Evolutionary conservation across 2,329 filamentous ascomycete species (phyloP).

Genomic region (Aureobasidium sp.): DNA sequence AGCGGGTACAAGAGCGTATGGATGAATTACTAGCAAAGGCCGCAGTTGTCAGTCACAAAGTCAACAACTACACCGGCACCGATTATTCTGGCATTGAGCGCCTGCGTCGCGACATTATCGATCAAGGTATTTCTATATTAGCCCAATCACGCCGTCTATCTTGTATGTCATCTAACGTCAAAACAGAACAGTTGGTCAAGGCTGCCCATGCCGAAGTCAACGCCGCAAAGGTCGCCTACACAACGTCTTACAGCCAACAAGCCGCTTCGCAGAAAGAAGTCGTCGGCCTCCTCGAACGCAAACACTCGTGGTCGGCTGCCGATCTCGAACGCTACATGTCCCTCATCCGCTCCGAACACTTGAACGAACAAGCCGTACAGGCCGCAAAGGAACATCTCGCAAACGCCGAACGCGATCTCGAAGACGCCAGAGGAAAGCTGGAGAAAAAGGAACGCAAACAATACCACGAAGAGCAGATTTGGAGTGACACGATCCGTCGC

Average conservation of each 20-base stretch:
- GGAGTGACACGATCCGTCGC: slow-evolving; percentile 92
- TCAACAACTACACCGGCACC: slow-evolving; percentile 87
- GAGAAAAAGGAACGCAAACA: slow-evolving; percentile 77
- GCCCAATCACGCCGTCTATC: neutral
- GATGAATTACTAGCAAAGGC: slow-evolving; percentile 81
- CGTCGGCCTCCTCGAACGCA: slow-evolving; percentile 83
- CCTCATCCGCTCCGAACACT: slow-evolving; percentile 84
- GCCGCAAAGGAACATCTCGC: slow-evolving; percentile 63
- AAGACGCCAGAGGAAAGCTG: slow-evolving; percentile 65
- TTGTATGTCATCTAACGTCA: slow-evolving; percentile 6
- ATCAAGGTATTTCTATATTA: slow-evolving; percentile 42
- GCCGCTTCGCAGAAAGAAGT: slow-evolving; percentile 91
- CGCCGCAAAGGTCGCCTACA: slow-evolving; percentile 64
- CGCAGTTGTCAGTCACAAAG: slow-evolving; percentile 72
- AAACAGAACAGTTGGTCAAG: slow-evolving; percentile 50
- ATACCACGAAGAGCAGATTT: slow-evolving; percentile 98
- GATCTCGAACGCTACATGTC: slow-evolving; percentile 93
- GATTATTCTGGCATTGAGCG: slow-evolving; percentile 80
- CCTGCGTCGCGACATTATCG: slow-evolving; percentile 68
- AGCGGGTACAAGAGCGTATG: slow-evolving; percentile 65
- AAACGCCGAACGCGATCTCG: slow-evolving; percentile 68
- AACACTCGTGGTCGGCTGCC: slow-evolving; percentile 77
- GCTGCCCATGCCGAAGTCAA: slow-evolving; percentile 54
- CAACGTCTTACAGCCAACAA: slow-evolving; percentile 72
- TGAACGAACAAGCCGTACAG: slow-evolving; percentile 77